Evolutionary conservation across 176 grass and related monocot genomes (phyloP).

Genomic region (Ananas comosus): DNA sequence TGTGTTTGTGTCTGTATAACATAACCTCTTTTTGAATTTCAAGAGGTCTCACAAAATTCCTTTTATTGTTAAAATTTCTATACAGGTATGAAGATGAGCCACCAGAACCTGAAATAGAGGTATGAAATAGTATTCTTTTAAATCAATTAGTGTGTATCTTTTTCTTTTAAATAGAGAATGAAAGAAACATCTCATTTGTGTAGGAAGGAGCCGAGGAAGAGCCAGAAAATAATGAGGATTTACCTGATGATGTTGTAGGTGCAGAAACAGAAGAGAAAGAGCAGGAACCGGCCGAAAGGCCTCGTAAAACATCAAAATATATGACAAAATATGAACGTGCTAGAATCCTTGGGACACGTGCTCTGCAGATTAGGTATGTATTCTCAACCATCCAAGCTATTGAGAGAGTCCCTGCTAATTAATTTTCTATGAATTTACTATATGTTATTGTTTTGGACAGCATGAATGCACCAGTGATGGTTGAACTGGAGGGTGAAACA

Average conservation of each 20-base stretch:
- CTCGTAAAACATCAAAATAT: conserved; percentile 75
- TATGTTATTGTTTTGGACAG: conserved; percentile 23
- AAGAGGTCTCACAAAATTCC: not conserved
- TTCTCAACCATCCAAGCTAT: not conserved
- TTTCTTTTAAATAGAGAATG: not conserved
- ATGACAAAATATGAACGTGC: conserved; percentile 98
- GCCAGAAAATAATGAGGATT: conserved; percentile 62
- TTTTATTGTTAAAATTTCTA: not conserved
- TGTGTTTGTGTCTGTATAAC: too few relatives aligned
- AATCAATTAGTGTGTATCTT: not conserved
- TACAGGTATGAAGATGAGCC: conserved; percentile 80
- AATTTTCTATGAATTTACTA: not conserved
- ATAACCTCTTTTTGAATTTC: too few relatives aligned
- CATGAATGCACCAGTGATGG: conserved; percentile 98
- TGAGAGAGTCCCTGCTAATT: not conserved
- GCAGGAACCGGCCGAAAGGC: conserved; percentile 27
- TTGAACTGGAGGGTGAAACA: conserved; percentile 89
- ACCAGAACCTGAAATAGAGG: conserved; percentile 65
- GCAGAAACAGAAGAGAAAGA: conserved; percentile 58
- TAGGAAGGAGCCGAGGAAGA: conserved; percentile 75
- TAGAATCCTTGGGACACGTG: conserved; percentile 77
- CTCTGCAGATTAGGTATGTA: conserved; percentile 78
- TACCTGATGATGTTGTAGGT: conserved; percentile 41
- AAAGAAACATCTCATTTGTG: conserved; percentile 8
- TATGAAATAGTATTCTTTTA: conserved; percentile 7